A percentile compares a stretch with the other conserved stretches of the same genome.
Conservation (phyloP, 2,329 filamentous ascomycete genomes). For the Periconia macrospinosa region DNA sequence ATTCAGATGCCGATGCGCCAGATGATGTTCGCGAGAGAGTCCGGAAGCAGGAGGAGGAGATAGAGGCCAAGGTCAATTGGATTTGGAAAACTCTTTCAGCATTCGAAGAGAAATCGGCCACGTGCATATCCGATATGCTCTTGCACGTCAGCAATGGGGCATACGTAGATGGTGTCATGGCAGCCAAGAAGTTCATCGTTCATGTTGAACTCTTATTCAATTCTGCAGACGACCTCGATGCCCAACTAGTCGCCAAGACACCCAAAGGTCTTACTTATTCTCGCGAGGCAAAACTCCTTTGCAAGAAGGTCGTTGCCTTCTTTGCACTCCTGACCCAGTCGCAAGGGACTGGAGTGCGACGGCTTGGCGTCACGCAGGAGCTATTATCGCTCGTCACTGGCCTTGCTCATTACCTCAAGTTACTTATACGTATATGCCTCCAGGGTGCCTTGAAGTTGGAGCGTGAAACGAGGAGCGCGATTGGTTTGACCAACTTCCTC, state of each 20-base stretch:
- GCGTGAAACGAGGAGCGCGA: slow-evolving; percentile 73
- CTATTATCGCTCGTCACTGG: slow-evolving; percentile 96
- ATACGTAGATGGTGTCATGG: slow-evolving; percentile 91
- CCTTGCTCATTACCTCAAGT: slow-evolving; percentile 94
- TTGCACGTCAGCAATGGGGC: slow-evolving; percentile 97
- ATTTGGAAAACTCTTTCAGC: slow-evolving; percentile 98
- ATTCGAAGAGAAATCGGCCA: slow-evolving; percentile 96
- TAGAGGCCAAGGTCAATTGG: slow-evolving; percentile 96
- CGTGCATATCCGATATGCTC: slow-evolving; percentile 98
- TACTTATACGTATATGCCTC: slow-evolving; percentile 93
- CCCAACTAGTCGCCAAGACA: slow-evolving; percentile 66
- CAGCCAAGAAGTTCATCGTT: slow-evolving; percentile 93
- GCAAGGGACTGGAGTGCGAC: slow-evolving; percentile 84
- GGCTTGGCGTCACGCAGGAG: slow-evolving; percentile 95
- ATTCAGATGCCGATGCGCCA: slow-evolving; percentile 58
- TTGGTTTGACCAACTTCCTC: slow-evolving; percentile 80
- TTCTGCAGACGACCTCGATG: slow-evolving; percentile 83
- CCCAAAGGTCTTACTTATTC: slow-evolving; percentile 88
- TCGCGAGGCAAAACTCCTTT: slow-evolving; percentile 96
- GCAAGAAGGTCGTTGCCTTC: slow-evolving; percentile 98
- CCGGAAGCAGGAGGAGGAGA: slow-evolving; percentile 83
- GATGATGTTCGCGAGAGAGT: slow-evolving; percentile 74
- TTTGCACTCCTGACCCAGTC: slow-evolving; percentile 94
- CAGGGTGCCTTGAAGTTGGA: slow-evolving; percentile 92
- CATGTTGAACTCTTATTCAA: slow-evolving; percentile 93